phyloP scores from a whole-genome alignment of 2,329 filamentous ascomycete genomes.

The Rhytidhysteron rufulum region DNA sequence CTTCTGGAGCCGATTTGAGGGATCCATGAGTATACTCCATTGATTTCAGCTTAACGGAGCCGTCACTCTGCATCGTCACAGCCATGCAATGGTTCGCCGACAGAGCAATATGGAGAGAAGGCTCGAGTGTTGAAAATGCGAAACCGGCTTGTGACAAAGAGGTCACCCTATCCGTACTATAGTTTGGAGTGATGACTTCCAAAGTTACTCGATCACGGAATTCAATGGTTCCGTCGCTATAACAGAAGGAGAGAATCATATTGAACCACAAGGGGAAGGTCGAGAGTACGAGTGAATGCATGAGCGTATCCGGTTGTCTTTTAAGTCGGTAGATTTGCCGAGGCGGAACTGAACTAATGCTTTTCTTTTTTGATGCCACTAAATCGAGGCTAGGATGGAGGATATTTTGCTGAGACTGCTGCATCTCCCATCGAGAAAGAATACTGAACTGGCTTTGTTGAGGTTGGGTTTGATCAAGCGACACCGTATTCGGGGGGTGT shows the following conservation, averaged over 20 bases:
- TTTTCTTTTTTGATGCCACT: conserved; percentile 62
- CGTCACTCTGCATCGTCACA: conserved; percentile 42
- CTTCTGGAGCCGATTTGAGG: conserved; percentile 24
- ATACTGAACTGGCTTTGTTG: conserved; percentile 67
- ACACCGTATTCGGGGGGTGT: conserved; percentile 41
- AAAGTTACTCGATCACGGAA: conserved; percentile 75
- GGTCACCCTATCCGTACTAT: conserved; percentile 62
- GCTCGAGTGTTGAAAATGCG: conserved; percentile 61
- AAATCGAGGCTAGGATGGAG: conserved; percentile 77
- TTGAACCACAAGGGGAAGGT: conserved; percentile 67
- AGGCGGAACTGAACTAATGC: conserved; percentile 33
- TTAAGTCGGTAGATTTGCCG: conserved; percentile 38
- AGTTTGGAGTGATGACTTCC: conserved; percentile 61
- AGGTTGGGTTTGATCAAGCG: conserved; percentile 49
- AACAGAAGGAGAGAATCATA: conserved; percentile 67
- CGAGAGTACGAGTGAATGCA: conserved; percentile 68
- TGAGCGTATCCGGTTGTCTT: conserved; percentile 63
- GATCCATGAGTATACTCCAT: conserved; percentile 39
- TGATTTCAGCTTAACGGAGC: conserved; percentile 37
- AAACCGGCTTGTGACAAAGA: conserved; percentile 77
- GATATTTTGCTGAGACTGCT: conserved; percentile 56
- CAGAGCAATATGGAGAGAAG: conserved; percentile 48
- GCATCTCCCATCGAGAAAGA: conserved; percentile 77
- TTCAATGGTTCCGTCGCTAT: conserved; percentile 77
- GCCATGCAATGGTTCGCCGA: conserved; percentile 48